Percentiles rank a stretch among this genome's conserved stretches.
Conservation (phyloP, 2,329 filamentous ascomycete species). For the Tolypocladium ovalisporum region DNA sequence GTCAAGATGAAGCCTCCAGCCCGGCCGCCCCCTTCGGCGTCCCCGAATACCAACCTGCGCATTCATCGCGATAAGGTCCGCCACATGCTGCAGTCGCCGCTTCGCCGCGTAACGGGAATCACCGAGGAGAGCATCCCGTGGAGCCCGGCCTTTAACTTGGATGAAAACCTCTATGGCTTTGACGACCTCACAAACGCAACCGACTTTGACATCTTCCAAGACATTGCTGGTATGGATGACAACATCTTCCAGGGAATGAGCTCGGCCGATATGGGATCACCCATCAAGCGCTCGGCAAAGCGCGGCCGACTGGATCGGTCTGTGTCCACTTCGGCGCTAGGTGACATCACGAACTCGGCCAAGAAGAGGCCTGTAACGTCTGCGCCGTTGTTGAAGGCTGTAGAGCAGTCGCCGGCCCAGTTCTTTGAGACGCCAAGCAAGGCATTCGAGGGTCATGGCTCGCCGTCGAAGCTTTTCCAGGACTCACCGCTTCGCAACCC, state of each 20-base stretch:
- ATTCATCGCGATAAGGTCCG: slow-evolving; percentile 78
- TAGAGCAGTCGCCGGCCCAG: slow-evolving; percentile 26
- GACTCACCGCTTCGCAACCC: slow-evolving; percentile 20
- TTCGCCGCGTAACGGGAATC: slow-evolving; percentile 31
- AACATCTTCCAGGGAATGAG: slow-evolving; percentile 27
- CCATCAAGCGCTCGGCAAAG: slow-evolving; percentile 51
- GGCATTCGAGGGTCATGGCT: slow-evolving; percentile 41
- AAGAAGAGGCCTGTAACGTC: slow-evolving; percentile 40
- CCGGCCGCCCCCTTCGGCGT: slow-evolving; percentile 59
- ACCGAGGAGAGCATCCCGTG: slow-evolving; percentile 42
- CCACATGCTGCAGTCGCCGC: slow-evolving; percentile 70
- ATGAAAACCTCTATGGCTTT: slow-evolving; percentile 41
- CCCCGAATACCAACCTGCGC: slow-evolving; percentile 83
- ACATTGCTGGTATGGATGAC: slow-evolving; percentile 19
- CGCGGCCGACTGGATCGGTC: slow-evolving; percentile 54
- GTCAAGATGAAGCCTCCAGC: slow-evolving; percentile 63
- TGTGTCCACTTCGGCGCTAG: slow-evolving; percentile 49
- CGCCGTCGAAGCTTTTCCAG: slow-evolving; percentile 41
- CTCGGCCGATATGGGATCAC: slow-evolving; percentile 47
- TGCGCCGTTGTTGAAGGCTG: slow-evolving; percentile 38
- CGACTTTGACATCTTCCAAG: slow-evolving; percentile 54
- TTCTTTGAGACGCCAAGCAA: slow-evolving; percentile 47
- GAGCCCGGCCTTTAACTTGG: slow-evolving; percentile 57
- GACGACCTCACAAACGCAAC: slow-evolving; percentile 37
- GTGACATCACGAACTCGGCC: slow-evolving; percentile 45